phyloP scores from a whole-genome alignment of 108 stramenopile species.

The Skeletonema costatum region DNA sequence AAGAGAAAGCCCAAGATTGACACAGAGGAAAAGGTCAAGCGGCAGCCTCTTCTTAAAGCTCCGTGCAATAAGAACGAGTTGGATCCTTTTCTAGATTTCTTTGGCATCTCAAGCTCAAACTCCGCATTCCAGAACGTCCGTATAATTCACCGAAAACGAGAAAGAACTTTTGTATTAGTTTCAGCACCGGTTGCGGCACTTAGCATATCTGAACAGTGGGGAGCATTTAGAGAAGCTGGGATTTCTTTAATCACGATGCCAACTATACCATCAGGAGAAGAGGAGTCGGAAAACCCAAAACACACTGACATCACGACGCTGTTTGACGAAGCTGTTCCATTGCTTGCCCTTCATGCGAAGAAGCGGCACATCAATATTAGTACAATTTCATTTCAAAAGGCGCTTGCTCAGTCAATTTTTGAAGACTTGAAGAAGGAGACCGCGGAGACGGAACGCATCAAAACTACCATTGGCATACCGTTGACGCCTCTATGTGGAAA shows the following conservation, averaged over 20 bases:
- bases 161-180: not conserved
- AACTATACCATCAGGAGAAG: not conserved
- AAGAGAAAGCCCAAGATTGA: not conserved
- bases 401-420: constrained; percentile 6
- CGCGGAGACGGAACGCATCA: constrained; percentile 8
- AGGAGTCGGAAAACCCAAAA: not conserved
- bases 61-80: not conserved
- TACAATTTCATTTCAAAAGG: constrained; percentile 2
- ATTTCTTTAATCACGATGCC: not conserved
- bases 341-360: not conserved
- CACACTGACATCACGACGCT: not conserved
- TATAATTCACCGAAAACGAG: not conserved
- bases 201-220: constrained; percentile 6
- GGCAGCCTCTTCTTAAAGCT: not conserved
- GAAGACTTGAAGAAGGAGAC: not conserved
- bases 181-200: constrained; percentile 1
- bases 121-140: constrained; percentile 1
- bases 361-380: not conserved
- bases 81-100: not conserved
- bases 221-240: constrained; percentile 4
- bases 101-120: constrained; percentile 7
- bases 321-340: constrained; percentile 6
- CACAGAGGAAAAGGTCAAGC: not conserved
- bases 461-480: not conserved
- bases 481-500: not conserved